phyloP scores from a whole-genome alignment of 768 basidiomycete species.

The Strobilomyces confusus region DNA sequence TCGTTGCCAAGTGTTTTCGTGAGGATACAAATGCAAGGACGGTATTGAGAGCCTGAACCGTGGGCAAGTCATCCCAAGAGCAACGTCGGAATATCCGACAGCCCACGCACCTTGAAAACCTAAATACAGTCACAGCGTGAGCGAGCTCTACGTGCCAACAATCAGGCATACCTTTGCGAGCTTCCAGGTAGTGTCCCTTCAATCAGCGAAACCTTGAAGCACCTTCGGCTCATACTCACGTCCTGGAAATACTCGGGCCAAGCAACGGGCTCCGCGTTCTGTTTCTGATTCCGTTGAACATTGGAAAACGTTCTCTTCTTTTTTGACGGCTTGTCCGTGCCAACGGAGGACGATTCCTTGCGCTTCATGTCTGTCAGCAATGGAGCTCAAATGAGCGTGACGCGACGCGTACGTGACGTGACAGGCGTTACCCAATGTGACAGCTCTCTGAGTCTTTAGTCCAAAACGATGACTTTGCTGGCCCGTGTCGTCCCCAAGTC shows the following conservation, averaged over 20 bases:
- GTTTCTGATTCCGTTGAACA: constrained; percentile 19
- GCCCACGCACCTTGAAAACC: constrained; percentile 41
- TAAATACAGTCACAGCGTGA: constrained; percentile 12
- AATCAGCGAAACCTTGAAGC: neutral
- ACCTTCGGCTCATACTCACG: constrained; percentile 24
- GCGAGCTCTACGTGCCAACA: neutral
- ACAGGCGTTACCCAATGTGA: neutral
- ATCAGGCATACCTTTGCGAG: constrained; percentile 52
- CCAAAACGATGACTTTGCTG: constrained; percentile 15
- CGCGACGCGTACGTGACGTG: constrained; percentile 24
- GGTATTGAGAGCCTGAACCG: constrained; percentile 73
- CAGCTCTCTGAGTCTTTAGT: neutral
- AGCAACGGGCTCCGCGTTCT: constrained; percentile 2
- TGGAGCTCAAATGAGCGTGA: neutral
- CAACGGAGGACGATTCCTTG: neutral
- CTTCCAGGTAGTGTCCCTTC: constrained; percentile 28
- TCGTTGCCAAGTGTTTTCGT: constrained; percentile 73
- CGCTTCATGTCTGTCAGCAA: constrained; percentile 12
- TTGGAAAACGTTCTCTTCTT: constrained; percentile 11
- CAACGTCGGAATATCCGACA: neutral
- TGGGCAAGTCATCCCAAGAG: neutral
- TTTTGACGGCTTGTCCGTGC: constrained; percentile 5
- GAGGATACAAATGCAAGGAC: constrained; percentile 85
- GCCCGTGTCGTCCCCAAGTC: constrained; percentile 38
- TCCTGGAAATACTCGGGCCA: constrained; percentile 68